Percentiles rank a stretch among this genome's conserved stretches.
Conservation (phyloP, 2,329 filamentous ascomycete genomes). For the Fusarium sp. region DNA sequence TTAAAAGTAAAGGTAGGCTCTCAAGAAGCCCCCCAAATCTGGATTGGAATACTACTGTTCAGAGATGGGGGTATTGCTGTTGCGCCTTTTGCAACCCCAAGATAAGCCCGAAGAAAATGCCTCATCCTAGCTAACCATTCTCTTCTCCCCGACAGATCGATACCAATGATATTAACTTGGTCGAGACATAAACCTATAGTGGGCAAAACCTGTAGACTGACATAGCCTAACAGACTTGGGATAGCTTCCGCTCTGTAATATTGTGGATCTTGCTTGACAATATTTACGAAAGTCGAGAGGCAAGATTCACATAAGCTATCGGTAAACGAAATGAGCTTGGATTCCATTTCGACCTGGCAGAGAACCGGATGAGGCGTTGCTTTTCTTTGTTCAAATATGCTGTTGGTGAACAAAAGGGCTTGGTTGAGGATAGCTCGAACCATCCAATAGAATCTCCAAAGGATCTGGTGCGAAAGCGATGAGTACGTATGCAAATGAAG, state of each 20-base stretch:
- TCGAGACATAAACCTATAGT: background rate
- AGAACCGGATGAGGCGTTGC: rapidly evolving
- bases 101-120: background rate
- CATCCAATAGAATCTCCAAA: background rate
- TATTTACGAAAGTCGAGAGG: background rate
- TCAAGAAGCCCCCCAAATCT: background rate
- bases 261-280: background rate
- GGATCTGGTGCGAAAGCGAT: background rate
- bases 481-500: background rate
- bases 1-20: background rate
- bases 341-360: background rate
- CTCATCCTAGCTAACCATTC: background rate
- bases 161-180: background rate
- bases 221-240: background rate
- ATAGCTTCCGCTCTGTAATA: background rate
- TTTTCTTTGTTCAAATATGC: background rate
- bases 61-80: background rate
- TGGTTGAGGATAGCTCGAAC: background rate
- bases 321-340: background rate
- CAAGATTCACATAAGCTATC: background rate
- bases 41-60: background rate
- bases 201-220: background rate
- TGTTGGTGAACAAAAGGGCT: background rate
- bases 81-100: background rate
- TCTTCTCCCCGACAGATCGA: background rate